Evolutionary conservation across 139 green algal species (phyloP).

Genomic region (Coelastrella sp.): DNA sequence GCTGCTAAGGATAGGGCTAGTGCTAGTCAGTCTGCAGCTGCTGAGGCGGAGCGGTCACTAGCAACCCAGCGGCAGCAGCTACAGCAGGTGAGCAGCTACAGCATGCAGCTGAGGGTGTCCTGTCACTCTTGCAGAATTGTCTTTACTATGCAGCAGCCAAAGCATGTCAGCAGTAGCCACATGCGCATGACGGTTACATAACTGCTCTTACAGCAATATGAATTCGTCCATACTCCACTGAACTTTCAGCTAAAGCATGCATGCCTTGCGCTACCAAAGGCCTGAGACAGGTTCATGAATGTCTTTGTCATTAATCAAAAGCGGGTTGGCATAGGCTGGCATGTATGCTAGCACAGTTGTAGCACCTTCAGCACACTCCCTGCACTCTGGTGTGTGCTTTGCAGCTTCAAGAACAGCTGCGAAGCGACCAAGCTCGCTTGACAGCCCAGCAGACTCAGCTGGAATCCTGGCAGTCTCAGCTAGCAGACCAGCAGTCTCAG

Average conservation of each 20-base stretch:
- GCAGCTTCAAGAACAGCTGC: constrained; percentile 33
- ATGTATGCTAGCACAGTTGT: neutral
- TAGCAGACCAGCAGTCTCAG: constrained; percentile 21
- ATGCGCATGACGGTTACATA: too few relatives aligned
- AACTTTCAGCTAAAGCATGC: too few relatives aligned
- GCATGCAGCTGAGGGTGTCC: neutral
- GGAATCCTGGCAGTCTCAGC: constrained; percentile 33
- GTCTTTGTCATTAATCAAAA: too few relatives aligned
- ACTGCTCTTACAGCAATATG: too few relatives aligned
- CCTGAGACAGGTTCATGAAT: too few relatives aligned
- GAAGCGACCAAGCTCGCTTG: constrained; percentile 15
- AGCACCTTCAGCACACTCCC: too few relatives aligned
- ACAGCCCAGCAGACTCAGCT: constrained; percentile 12
- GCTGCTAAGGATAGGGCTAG: neutral
- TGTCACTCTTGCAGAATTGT: neutral
- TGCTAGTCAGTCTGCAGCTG: neutral
- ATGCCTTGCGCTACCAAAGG: too few relatives aligned
- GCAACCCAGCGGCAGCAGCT: constrained; percentile 40
- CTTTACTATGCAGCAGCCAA: too few relatives aligned
- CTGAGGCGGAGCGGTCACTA: constrained; percentile 8
- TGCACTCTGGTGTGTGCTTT: neutral
- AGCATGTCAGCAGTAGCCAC: too few relatives aligned
- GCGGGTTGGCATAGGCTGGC: neutral
- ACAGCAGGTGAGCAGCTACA: neutral
- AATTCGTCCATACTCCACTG: too few relatives aligned